A percentile compares a stretch with the other conserved stretches of the same genome.
These are phyloP conservation scores for Fragaria vesca DNA, from an alignment of 306 rosid species.

Conservation along the genomic window DNA sequence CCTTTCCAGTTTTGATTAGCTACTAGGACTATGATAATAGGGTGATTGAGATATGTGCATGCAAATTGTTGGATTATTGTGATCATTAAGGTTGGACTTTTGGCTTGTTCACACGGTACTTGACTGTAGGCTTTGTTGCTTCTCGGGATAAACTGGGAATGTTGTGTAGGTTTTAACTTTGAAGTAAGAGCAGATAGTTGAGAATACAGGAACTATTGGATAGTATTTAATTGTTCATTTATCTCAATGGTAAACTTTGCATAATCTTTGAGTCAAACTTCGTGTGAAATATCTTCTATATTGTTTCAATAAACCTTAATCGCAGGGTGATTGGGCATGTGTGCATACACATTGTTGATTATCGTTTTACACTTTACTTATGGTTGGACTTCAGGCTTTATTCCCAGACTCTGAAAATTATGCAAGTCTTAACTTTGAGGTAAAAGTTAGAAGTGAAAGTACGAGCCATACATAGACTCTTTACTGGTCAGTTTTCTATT, in stretches of 20 bases:
- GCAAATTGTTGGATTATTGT: not conserved
- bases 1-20: not conserved
- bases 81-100: not conserved
- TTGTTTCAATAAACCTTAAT: not conserved
- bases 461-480: not conserved
- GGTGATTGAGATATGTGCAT: not conserved
- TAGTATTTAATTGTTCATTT: not conserved
- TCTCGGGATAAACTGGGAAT: not conserved
- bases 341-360: not conserved
- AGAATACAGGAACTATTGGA: not conserved
- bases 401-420: not conserved
- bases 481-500: not conserved
- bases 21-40: not conserved
- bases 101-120: not conserved
- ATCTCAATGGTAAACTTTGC: not conserved
- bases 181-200: not conserved
- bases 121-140: not conserved
- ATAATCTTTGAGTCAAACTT: not conserved
- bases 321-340: not conserved
- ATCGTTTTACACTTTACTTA: not conserved
- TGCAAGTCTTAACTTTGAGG: not conserved
- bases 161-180: not conserved
- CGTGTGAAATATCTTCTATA: not conserved
- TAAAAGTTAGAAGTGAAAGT: not conserved
- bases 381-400: not conserved